Conservation (phyloP, 2,329 filamentous ascomycete species). For the Colletotrichum orchidophilum region DNA sequence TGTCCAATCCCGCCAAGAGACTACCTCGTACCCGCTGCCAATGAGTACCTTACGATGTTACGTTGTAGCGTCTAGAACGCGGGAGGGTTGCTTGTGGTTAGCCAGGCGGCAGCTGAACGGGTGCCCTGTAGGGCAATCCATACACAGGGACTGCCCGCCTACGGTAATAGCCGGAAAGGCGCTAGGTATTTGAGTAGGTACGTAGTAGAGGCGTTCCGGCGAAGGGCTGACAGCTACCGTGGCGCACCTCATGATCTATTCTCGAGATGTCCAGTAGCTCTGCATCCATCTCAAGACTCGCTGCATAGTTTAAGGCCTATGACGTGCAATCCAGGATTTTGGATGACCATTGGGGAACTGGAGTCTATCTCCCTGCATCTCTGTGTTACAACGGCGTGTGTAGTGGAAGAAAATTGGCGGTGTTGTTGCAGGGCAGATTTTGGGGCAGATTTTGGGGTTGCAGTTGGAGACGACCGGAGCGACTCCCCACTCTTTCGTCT, state of each 20-base stretch:
- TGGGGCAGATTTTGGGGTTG: background rate
- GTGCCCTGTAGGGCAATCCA: background rate
- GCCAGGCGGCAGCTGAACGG: constrained; percentile 18
- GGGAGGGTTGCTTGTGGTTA: constrained; percentile 13
- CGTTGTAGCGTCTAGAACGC: constrained; percentile 22
- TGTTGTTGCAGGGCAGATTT: constrained; percentile 9
- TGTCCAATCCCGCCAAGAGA: constrained; percentile 17
- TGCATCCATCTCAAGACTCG: constrained; percentile 8
- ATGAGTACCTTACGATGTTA: constrained; percentile 26
- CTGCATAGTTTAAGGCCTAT: background rate
- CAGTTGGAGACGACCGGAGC: background rate
- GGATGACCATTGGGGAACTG: background rate
- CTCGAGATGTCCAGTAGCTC: background rate
- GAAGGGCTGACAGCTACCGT: constrained; percentile 1
- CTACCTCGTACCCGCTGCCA: constrained; percentile 2
- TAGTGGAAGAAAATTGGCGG: background rate
- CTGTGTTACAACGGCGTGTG: background rate
- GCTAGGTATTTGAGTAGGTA: background rate
- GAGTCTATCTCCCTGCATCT: background rate
- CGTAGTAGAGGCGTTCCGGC: background rate
- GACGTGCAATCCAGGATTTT: background rate
- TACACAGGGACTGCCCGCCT: background rate
- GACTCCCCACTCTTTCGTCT: constrained; percentile 16
- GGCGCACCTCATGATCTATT: constrained; percentile 13
- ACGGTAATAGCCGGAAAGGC: background rate